Percentiles rank a stretch among this genome's conserved stretches.
These are phyloP conservation scores for Scleroderma citrinum DNA, from an alignment of 768 basidiomycete genomes.

Conservation along the genomic window DNA sequence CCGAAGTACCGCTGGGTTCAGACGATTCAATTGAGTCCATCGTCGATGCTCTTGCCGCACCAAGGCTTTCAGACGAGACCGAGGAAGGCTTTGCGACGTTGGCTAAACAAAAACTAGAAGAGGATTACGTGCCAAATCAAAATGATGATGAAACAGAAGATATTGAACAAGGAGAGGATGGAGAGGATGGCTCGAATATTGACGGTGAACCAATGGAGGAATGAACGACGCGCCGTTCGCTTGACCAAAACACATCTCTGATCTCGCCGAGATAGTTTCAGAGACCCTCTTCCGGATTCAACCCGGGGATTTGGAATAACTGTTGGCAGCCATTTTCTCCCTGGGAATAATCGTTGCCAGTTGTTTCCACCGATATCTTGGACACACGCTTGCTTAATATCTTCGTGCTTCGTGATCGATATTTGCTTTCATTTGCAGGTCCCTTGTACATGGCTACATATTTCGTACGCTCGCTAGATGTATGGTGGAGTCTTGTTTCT, in stretches of 20 bases:
- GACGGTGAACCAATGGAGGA: slow-evolving; percentile 15
- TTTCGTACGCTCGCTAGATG: neutral
- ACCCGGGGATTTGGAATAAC: slow-evolving; percentile 24
- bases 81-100: slow-evolving; percentile 45
- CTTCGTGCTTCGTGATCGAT: neutral
- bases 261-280: neutral
- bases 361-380: slow-evolving; percentile 21
- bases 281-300: neutral
- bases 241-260: neutral
- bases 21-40: slow-evolving; percentile 8
- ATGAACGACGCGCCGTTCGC: no score
- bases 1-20: slow-evolving; percentile 10
- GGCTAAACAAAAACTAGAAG: slow-evolving; percentile 29
- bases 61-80: slow-evolving; percentile 38
- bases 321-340: slow-evolving; percentile 28
- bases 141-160: neutral
- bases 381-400: no score
- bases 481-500: neutral
- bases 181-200: slow-evolving; percentile 11
- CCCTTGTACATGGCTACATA: neutral
- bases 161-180: slow-evolving; percentile 7
- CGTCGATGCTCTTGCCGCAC: slow-evolving; percentile 13
- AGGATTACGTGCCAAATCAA: slow-evolving; percentile 13
- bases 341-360: slow-evolving; percentile 27
- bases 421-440: neutral